Conservation (phyloP, 495 filamentous ascomycete genomes). For the Talaromyces proteolyticus region DNA sequence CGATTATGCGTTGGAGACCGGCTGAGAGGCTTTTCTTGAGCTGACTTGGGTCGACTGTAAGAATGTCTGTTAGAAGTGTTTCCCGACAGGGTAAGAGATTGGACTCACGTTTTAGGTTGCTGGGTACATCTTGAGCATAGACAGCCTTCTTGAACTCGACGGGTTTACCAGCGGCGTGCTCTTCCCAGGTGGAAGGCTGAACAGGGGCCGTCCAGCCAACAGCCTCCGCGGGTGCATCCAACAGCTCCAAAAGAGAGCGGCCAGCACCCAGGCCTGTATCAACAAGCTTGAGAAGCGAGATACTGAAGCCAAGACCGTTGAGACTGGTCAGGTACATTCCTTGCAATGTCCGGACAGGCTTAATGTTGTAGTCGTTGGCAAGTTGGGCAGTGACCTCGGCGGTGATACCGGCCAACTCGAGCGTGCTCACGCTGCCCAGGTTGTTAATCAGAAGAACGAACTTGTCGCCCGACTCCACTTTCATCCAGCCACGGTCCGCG, state of each 20-base stretch:
- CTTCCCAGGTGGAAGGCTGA: constrained; percentile 46
- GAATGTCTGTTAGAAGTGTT: constrained; percentile 13
- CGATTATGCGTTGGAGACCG: constrained; percentile 68
- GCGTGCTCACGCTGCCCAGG: constrained; percentile 80
- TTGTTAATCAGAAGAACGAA: constrained; percentile 87
- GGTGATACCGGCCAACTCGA: constrained; percentile 87
- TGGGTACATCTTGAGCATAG: constrained; percentile 50
- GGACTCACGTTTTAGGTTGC: constrained; percentile 58
- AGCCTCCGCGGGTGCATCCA: constrained; percentile 81
- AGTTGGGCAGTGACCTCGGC: constrained; percentile 83
- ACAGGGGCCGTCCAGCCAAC: constrained; percentile 80
- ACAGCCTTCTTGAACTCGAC: constrained; percentile 49
- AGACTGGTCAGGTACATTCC: constrained; percentile 75
- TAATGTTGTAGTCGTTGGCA: constrained; percentile 57
- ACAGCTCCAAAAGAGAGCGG: constrained; percentile 75
- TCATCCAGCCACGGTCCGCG: constrained; percentile 73
- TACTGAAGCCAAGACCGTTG: constrained; percentile 89
- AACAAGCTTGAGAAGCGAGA: constrained; percentile 72
- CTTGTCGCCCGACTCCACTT: constrained; percentile 53
- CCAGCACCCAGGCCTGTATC: constrained; percentile 73
- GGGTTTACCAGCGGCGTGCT: constrained; percentile 26
- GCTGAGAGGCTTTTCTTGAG: constrained; percentile 56
- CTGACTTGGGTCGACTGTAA: constrained; percentile 50
- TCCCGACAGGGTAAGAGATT: neutral
- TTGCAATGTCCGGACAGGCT: constrained; percentile 57